Percentiles rank a stretch among this genome's conserved stretches.
phyloP scores from a whole-genome alignment of 768 basidiomycete genomes.

The Phlebiopsis flavidoalba region DNA sequence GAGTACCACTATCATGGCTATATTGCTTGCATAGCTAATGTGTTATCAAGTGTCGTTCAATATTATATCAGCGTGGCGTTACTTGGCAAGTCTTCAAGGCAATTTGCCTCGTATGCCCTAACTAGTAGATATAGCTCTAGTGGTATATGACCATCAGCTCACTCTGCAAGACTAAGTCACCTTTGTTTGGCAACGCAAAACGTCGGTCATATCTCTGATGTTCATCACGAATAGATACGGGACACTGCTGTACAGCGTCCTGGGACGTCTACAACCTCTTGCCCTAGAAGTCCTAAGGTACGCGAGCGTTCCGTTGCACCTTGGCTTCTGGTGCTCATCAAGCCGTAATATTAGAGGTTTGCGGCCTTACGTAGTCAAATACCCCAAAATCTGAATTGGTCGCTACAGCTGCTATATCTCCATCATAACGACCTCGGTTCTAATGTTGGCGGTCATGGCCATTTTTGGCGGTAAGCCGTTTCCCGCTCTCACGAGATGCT shows the following conservation, averaged over 20 bases:
- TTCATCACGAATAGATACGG: conserved; percentile 9
- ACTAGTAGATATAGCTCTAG: conserved; percentile 13
- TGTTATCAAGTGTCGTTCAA: no score
- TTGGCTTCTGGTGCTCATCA: background rate
- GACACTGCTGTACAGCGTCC: background rate
- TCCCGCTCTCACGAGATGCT: background rate
- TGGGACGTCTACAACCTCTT: background rate
- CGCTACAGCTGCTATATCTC: background rate
- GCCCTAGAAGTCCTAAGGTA: background rate
- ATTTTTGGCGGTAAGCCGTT: background rate
- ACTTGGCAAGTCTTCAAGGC: no score
- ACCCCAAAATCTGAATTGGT: background rate
- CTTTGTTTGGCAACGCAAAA: background rate
- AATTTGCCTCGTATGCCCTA: no score
- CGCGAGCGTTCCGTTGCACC: background rate
- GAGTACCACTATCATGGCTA: background rate
- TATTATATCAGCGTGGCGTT: no score
- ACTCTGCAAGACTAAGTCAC: conserved; percentile 4
- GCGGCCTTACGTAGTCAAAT: background rate
- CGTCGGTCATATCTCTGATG: background rate
- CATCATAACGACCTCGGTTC: background rate
- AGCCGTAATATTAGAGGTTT: background rate
- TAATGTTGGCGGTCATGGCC: background rate
- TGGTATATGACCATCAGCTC: conserved; percentile 17
- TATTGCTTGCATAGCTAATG: no score